These are phyloP conservation scores for Ceratobasidium sp. DNA, from an alignment of 1,284 basidiomycete species.

Conservation along the genomic window DNA sequence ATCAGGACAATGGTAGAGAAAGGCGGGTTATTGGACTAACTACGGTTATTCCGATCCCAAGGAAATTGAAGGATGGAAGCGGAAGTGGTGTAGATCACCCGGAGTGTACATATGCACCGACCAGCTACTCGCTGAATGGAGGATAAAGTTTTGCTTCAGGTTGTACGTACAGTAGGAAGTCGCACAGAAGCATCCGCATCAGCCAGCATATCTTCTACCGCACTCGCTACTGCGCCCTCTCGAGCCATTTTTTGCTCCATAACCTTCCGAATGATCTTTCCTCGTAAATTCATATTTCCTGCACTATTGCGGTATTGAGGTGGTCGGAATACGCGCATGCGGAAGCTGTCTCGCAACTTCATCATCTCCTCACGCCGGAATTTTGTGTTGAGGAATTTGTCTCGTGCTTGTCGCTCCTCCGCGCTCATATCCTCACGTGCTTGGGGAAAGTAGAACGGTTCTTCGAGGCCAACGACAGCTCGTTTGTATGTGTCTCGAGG, in stretches of 20 bases:
- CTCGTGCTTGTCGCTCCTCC: slow-evolving; percentile 66
- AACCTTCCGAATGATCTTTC: slow-evolving; percentile 41
- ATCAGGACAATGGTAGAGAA: no score
- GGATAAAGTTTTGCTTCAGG: slow-evolving; percentile 2
- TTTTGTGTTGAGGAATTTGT: slow-evolving; percentile 71
- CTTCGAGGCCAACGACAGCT: slow-evolving; percentile 86
- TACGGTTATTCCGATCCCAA: no score
- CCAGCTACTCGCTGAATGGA: no score
- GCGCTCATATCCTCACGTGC: slow-evolving; percentile 79
- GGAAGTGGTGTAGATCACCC: no score
- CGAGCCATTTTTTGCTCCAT: slow-evolving; percentile 43
- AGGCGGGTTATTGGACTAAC: no score
- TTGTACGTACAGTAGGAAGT: slow-evolving; percentile 33
- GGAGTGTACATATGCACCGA: no score
- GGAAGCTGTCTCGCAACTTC: slow-evolving; percentile 58
- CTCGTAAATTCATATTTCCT: slow-evolving; percentile 10
- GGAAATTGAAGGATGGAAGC: no score
- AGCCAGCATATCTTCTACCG: slow-evolving; percentile 39
- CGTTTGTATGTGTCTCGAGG: slow-evolving; percentile 79
- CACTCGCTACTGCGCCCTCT: slow-evolving; percentile 30
- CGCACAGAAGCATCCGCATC: slow-evolving; percentile 32
- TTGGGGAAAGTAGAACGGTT: slow-evolving; percentile 92
- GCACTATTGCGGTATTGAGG: slow-evolving; percentile 11
- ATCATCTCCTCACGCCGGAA: slow-evolving; percentile 66
- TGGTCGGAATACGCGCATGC: slow-evolving; percentile 28